Base-by-base conservation (phyloP, 164 flowering plant genomes). In the Liriodendron chinense region DNA sequence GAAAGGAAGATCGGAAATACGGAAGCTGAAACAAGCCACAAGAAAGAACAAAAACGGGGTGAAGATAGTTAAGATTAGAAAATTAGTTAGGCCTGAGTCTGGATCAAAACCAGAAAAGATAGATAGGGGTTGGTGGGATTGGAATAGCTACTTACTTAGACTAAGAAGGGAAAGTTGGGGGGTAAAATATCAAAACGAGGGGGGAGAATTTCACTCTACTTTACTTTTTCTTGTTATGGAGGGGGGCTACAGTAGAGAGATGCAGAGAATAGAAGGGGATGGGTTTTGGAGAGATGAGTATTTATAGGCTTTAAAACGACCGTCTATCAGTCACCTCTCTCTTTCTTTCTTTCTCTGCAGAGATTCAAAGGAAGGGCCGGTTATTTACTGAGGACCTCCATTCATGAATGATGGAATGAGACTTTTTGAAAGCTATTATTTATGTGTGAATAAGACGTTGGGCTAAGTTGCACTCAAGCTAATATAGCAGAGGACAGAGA, bases 201-300 rank as follows among this genome's bases (percentile, higher is more conserved):
- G 69, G 73, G 57, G 18, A 76, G 70, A 49, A 67, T 4, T 64
- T 76, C 47, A 48, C 48, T 21, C 21, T 69, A 34, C 43, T 34
- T 34, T 34, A 63, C 59, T 68, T 76, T 76, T 74, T 71, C 69
- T 56, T 70, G 47, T 70, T 21, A 59, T 23, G 21, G 68, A 61
- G 68, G 53, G 53, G 75, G 47, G 72, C 73, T 70, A 74, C 50
- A 70, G 28, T 70, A 74, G 28, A 75, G 85, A 74, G 80, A 76
- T 74, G 85, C 83, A 84, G 82, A 81, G 82, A 78, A 81, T 82
- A 78, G 80, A 76, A 82, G 80, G 62, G 76, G 65, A 70, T 53
- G 65, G 75, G 75, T 79, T 79, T 81, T 83, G 82, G 82, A 82
- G 82, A 78, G 69, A 75, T 56, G 21, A 18, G 67, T 9, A 10